Percentiles rank a stretch among this genome's conserved stretches.
phyloP scores from a whole-genome alignment of 768 basidiomycete species.

The Coprinopsis marcescibilis region DNA sequence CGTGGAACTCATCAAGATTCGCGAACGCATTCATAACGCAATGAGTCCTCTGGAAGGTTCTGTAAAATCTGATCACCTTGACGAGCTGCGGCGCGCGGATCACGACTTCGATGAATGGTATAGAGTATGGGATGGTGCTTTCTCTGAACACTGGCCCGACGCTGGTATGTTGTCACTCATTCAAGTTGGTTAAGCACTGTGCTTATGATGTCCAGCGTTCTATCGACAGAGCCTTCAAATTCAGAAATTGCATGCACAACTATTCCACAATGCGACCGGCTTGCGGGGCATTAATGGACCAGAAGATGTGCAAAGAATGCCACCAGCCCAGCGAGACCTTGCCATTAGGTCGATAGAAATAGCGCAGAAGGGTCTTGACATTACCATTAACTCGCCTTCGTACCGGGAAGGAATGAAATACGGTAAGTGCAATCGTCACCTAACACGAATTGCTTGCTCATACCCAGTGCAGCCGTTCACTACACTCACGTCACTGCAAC shows the following conservation, averaged over 20 bases:
- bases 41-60: conserved; percentile 75
- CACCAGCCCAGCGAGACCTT: conserved; percentile 65
- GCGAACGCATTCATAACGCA: conserved; percentile 80
- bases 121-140: conserved; percentile 69
- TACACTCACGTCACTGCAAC: conserved; percentile 91
- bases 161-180: conserved; percentile 44
- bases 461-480: conserved; percentile 65
- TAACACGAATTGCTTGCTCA: conserved; percentile 6
- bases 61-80: conserved; percentile 66
- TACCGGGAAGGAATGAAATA: conserved; percentile 93
- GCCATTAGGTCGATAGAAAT: conserved; percentile 81
- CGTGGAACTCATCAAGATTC: conserved; percentile 86
- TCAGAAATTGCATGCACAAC: conserved; percentile 80
- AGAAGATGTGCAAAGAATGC: conserved; percentile 84
- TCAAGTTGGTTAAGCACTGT: too few species aligned
- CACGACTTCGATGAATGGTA: conserved; percentile 79
- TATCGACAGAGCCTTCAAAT: conserved; percentile 86
- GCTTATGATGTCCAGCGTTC: conserved; percentile 48
- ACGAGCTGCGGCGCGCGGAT: conserved; percentile 67
- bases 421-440: conserved; percentile 39
- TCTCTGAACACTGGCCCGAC: conserved; percentile 79
- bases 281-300: conserved; percentile 79
- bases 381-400: conserved; percentile 76
- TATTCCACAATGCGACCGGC: conserved; percentile 82
- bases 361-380: conserved; percentile 74